Base-by-base conservation (phyloP, 2,329 filamentous ascomycete genomes). In the Trichoderma guizhouense region DNA sequence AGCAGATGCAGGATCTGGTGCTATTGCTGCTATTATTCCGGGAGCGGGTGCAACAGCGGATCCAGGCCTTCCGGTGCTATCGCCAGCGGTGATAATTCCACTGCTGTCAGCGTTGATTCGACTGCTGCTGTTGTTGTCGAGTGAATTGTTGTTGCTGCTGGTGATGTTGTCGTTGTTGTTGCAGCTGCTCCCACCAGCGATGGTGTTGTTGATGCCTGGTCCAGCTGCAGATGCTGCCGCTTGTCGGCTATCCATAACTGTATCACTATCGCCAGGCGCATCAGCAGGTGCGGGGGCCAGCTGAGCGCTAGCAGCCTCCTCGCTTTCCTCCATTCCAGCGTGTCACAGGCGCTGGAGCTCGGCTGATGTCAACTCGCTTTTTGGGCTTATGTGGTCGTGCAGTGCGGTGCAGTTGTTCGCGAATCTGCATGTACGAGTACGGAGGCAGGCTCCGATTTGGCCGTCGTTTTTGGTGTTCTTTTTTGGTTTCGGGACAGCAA, bases 321-420 rank as follows among this genome's bases (percentile, higher is more conserved):
- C 53, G 75, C 76, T 76, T 74, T 72, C 75, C 71, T 79, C 77
- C 77, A 79, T 79, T 75, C 76, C 65, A 60, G 69, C 69, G 61
- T 60, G 61, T 60, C 53, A 65, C 69, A 66, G 69, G 55, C 36
- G 36, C 39, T 51, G 57, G 18, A 21, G 30, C 15, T n/a, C 21
- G 14, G 64, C 18, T 67, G 64, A 67, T 58, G 64, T 39, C 64
- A 67, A 32, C 47, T n/a, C 14, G 36, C 26, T 24, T 53, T 30
- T 24, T n/a, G n/a, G 47, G n/a, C 47, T 21, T 21, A 24, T 53
- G 47, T 43, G 39, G 39, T 51, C n/a, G 43, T 53, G 47, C 47
- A 53, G 47, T 21, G 39, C 14, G 7, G 34, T 39, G 14, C 34
- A 36, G 34, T 36, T 36, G 34, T 14, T 58, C 55, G 55, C 57